Base-by-base conservation (phyloP, 2,329 filamentous ascomycete species). In the Remersonia thermophila region DNA sequence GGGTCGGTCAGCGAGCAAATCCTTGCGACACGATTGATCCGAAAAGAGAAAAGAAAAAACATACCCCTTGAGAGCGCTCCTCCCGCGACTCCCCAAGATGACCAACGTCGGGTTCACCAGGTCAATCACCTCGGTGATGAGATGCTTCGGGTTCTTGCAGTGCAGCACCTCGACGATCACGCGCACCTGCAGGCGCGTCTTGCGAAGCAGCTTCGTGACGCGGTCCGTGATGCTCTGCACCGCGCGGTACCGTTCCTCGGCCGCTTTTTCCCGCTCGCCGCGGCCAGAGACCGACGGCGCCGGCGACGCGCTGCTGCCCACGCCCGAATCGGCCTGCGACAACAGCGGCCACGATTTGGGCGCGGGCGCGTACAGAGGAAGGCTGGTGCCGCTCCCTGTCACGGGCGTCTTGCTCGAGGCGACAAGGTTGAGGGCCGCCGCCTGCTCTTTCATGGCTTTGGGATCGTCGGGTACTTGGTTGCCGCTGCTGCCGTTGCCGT, bases 121-220 rank as follows among this genome's bases (percentile, higher is more conserved):
- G 56, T 98, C 91, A 58, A 98, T 96, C 62, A 95, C 86, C 64
- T 96, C 91, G 1, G 86, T 93, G 45, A 98, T 86, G 64, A 96
- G 71, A 56, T 95, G 87, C 57, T 91, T 89, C 3, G 91, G 86
- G 52, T 83, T 95, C 68, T 95, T 96, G 77, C 91, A 96, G 60
- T 96, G 91, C 47, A 98, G 80, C 18, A 96, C 89, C 60, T 98
- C 91, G 25, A 98, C 80, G 34, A 94, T 85, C 32, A 95, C 83
- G 39, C 86, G 77, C 33, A 95, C 87, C 56, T 98, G 89, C 40
- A 98, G 66, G 45, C 83, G 76, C 1, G 91, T 98, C 67, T 93
- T 94, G 41, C 89, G 73, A 41, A 98, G 62, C 31, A 96, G 64
- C 46, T 80, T 82, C n/a, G 91, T 73, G 36, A 93, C 84, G 25